phyloP scores from a whole-genome alignment of 345 rosid species.

The Mallotus nudiflorus region DNA sequence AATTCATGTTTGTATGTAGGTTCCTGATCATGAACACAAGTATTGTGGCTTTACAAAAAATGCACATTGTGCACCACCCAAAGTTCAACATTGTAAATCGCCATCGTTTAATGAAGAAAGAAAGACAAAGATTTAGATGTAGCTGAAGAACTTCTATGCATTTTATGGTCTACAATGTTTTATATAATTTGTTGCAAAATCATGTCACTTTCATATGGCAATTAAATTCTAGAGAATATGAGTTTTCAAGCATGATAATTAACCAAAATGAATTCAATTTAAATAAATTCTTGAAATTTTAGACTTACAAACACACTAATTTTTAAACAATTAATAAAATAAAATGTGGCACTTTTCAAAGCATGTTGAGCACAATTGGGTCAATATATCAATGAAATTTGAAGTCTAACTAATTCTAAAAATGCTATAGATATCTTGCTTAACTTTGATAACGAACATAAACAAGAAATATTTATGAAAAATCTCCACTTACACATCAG shows the following conservation, averaged over 20 bases:
- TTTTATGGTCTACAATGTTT: not conserved
- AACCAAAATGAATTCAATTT: too few species aligned
- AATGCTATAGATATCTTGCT: not conserved
- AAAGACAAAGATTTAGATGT: not conserved
- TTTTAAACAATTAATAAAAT: too few species aligned
- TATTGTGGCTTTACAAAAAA: not conserved
- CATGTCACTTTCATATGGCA: too few species aligned
- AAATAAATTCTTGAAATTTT: too few species aligned
- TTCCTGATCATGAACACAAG: not conserved
- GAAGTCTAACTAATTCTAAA: not conserved
- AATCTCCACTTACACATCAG: not conserved
- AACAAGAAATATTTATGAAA: not conserved
- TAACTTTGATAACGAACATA: not conserved
- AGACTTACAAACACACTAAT: too few species aligned
- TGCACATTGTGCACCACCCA: not conserved
- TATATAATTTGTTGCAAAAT: too few species aligned
- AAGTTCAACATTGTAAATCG: not conserved
- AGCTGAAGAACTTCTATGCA: too few species aligned
- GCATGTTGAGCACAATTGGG: conserved; percentile 3
- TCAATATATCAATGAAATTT: not conserved
- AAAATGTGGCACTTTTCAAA: not conserved
- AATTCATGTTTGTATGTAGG: not conserved
- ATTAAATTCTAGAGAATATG: too few species aligned
- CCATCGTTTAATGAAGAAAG: not conserved
- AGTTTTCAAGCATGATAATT: too few species aligned